Evolutionary conservation across 2,329 filamentous ascomycete genomes (phyloP).

Genomic region (Colletotrichum chrysophilum): DNA sequence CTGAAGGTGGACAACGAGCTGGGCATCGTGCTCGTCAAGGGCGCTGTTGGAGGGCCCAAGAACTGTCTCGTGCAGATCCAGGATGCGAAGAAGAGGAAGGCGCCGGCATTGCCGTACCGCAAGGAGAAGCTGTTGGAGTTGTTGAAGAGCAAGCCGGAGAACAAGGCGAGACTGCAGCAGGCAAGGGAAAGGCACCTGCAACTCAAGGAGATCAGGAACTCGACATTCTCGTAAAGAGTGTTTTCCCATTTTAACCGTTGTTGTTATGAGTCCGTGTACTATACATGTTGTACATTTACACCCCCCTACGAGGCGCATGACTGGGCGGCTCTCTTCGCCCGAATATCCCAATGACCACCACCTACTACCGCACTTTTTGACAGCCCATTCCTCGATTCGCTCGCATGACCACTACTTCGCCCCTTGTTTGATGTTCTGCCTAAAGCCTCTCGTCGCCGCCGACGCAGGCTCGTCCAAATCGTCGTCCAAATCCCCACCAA

Average conservation of each 20-base stretch:
- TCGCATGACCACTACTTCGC: neutral
- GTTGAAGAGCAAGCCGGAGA: constrained; percentile 52
- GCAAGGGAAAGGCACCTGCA: constrained; percentile 57
- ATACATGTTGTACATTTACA: constrained; percentile 37
- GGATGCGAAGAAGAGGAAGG: constrained; percentile 86
- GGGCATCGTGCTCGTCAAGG: constrained; percentile 87
- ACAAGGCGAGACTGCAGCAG: constrained; percentile 49
- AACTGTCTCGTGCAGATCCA: constrained; percentile 83
- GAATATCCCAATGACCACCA: constrained; percentile 7
- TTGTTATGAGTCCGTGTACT: constrained; percentile 35
- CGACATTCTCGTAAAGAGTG: constrained; percentile 22
- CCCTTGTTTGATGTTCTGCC: constrained; percentile 45
- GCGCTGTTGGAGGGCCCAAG: constrained; percentile 86
- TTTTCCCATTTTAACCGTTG: neutral
- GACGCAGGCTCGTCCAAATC: constrained; percentile 33
- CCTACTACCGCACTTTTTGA: neutral
- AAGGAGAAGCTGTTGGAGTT: constrained; percentile 49
- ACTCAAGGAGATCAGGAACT: constrained; percentile 50
- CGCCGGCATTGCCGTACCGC: constrained; percentile 54
- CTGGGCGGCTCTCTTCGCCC: constrained; percentile 1
- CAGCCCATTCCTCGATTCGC: neutral
- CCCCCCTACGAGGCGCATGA: constrained; percentile 5
- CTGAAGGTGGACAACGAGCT: constrained; percentile 86
- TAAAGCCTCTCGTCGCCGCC: constrained; percentile 51
- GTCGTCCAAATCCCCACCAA: constrained; percentile 32